Evolutionary conservation across 2,329 filamentous ascomycete genomes (phyloP), one percentile per base, ranked within the genome.

Genomic region (Penicillium occitanis): DNA sequence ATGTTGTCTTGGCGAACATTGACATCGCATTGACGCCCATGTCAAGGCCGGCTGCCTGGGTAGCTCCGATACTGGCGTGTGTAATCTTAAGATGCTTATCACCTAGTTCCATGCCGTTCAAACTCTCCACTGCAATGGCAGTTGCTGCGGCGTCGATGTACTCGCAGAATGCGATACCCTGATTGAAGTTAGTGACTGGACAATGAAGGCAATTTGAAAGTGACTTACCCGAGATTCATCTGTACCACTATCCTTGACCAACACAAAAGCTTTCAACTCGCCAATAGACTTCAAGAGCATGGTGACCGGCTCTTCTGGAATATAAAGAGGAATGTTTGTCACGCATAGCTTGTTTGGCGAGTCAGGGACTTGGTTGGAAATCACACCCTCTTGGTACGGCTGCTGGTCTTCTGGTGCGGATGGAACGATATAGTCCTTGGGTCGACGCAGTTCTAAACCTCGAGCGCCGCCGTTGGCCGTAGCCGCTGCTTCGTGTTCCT

Each of bases 1-100:
- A 90, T 2, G 89, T 92, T 22, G 95, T 96, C 66, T 94, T 93
- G 44, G 95, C 95, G 72, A 99, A 91, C 87, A 97, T 93, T 61
- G 93, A 96, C 89, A 99, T 98, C 69, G 95, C 95, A 72, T 95
- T 96, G 69, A 99, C 94, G 64, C 94, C 92, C 85, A 97, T 96
- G 74, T 99, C 95, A 48, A 96, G 86, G 69, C 93, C 93, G 57
- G 91, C 86, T 25, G 93, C 93, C 77, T 99, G 95, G n/a, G 93
- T 94, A 68, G 92, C 90, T 71, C 95, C 95, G 70, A 97, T 91
- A 78, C 93, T 96, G 35, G 95, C 96, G 74, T 93, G 92, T 70
- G 87, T 84, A 42, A 97, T 93, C 81, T 90, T 94, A 64, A 99
- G 85, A 72, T 90, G 88, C 73, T 90, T 90, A 68, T 96, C 93